Evolutionary conservation across 2,329 filamentous ascomycete species (phyloP).

Genomic region (Cladobotryum mycophilum): DNA sequence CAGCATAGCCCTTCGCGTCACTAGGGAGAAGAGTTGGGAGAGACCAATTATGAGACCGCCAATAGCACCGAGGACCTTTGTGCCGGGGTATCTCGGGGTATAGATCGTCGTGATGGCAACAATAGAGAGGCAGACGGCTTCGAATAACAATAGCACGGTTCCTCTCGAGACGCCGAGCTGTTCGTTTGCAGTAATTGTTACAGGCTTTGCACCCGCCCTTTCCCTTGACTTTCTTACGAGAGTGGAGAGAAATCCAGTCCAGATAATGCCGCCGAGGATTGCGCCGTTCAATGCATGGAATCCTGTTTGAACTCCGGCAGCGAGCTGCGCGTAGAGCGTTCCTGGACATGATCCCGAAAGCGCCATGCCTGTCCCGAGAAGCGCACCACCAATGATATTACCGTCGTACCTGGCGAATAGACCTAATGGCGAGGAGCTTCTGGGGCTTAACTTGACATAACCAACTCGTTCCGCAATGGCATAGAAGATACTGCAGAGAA

Average conservation of each 20-base stretch:
- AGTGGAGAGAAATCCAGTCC: conserved; percentile 38
- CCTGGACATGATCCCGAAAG: conserved; percentile 60
- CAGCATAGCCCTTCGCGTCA: conserved; percentile 47
- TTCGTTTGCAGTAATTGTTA: conserved; percentile 32
- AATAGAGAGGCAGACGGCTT: conserved; percentile 33
- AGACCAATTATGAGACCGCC: conserved; percentile 54
- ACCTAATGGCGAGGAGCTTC: conserved; percentile 45
- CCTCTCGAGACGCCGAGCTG: conserved; percentile 33
- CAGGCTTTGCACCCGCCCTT: conserved; percentile 18
- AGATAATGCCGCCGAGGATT: conserved; percentile 49
- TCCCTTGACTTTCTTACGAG: conserved; percentile 24
- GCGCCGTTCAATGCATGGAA: conserved; percentile 48
- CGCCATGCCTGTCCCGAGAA: conserved; percentile 61
- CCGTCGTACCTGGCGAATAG: conserved; percentile 53
- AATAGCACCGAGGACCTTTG: conserved; percentile 37
- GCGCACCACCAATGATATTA: conserved; percentile 56
- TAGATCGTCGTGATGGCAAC: conserved; percentile 33
- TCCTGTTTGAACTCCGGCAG: conserved; percentile 45
- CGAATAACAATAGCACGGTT: conserved; percentile 36
- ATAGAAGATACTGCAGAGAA: conserved; percentile 37
- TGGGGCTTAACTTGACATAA: conserved; percentile 39
- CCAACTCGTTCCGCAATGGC: conserved; percentile 37
- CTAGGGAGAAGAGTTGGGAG: conserved; percentile 51
- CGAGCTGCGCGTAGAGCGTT: conserved; percentile 56
- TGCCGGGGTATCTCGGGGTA: conserved; percentile 25